A percentile compares a stretch with the other conserved stretches of the same genome.
These are phyloP conservation scores for Phialophora chinensis DNA, from an alignment of 2,329 filamentous ascomycete species.

Conservation along the genomic window DNA sequence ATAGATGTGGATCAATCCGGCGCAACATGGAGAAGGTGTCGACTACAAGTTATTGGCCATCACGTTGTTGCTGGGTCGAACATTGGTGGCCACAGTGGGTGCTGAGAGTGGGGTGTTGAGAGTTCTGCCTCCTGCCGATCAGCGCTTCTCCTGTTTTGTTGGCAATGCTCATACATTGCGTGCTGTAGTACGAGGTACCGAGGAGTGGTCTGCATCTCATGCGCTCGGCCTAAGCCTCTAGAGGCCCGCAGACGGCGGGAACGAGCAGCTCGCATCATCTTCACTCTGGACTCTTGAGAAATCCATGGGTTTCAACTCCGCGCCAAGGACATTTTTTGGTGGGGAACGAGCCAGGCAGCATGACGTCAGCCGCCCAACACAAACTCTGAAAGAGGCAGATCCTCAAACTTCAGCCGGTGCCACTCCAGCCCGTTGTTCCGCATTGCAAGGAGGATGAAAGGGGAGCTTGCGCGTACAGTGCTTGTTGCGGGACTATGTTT, in stretches of 20 bases:
- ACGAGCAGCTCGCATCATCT: neutral
- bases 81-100: neutral
- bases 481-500: neutral
- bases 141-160: neutral
- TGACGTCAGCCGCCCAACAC: neutral
- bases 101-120: neutral
- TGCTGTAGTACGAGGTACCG: neutral
- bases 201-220: neutral
- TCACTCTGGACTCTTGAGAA: neutral
- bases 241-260: neutral
- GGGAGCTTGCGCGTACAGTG: constrained; percentile 3
- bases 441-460: neutral
- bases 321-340: neutral
- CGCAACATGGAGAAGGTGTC: neutral
- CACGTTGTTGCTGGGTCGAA: neutral
- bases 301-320: neutral
- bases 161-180: too few species aligned
- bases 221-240: neutral
- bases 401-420: neutral
- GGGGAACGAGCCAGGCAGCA: neutral
- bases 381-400: neutral
- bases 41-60: neutral
- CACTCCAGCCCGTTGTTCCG: neutral
- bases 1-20: neutral
- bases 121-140: neutral